Evolutionary conservation across 2,329 filamentous ascomycete genomes (phyloP).

Genomic region (Colletotrichum falcatum): DNA sequence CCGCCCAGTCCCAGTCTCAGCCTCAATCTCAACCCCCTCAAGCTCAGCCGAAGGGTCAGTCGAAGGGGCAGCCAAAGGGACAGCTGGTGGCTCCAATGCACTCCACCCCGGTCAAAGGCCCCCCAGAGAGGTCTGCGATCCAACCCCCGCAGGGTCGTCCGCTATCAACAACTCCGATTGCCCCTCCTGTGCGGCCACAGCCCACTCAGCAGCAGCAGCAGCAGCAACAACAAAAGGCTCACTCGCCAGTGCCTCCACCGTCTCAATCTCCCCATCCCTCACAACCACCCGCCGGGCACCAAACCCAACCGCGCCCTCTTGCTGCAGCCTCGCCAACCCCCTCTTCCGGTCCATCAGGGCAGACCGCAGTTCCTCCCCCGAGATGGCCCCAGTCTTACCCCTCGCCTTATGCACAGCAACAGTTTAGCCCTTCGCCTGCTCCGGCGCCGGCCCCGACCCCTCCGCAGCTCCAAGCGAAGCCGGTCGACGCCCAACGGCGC

Average conservation of each 20-base stretch:
- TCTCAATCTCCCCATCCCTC: conserved; percentile 49
- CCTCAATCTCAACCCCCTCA: conserved; percentile 44
- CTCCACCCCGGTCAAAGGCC: conserved; percentile 46
- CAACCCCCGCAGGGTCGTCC: conserved; percentile 47
- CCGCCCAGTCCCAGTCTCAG: conserved; percentile 39
- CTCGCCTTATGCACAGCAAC: conserved; percentile 45
- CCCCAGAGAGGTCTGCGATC: conserved; percentile 27
- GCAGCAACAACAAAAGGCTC: conserved; percentile 33
- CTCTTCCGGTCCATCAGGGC: conserved; percentile 29
- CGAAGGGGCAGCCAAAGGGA: conserved; percentile 50
- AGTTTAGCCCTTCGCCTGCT: conserved; percentile 43
- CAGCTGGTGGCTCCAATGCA: conserved; percentile 53
- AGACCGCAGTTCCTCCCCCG: conserved; percentile 46
- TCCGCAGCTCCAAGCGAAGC: conserved; percentile 41
- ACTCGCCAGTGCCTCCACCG: conserved; percentile 42
- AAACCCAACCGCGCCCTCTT: conserved; percentile 31
- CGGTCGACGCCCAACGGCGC: conserved; percentile 48
- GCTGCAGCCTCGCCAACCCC: conserved; percentile 40
- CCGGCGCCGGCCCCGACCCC: conserved; percentile 3
- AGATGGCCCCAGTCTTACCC: conserved; percentile 50
- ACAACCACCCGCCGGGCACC: conserved; percentile 42
- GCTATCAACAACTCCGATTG: conserved; percentile 50
- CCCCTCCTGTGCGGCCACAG: conserved; percentile 50
- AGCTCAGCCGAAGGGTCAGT: conserved; percentile 47
- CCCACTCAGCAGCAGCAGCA: conserved; percentile 44